Conservation (phyloP, 306 rosid species). For the Sechiopsis laciniata region DNA sequence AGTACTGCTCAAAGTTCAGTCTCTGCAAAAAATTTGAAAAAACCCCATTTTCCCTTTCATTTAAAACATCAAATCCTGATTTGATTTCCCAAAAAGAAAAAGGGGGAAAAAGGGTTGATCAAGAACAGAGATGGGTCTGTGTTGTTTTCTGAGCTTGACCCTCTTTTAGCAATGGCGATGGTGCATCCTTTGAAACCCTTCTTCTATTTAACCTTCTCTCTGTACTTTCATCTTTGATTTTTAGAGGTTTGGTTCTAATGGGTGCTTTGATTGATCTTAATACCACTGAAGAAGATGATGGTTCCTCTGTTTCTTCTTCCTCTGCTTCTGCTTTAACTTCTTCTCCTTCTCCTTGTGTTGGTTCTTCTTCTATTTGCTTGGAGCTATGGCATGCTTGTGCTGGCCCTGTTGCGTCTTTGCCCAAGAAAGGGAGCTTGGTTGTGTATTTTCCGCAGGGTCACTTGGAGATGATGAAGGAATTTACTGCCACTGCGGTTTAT, state of each 20-base stretch:
- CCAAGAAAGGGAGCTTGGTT: conserved; percentile 76
- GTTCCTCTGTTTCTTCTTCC: conserved; percentile 26
- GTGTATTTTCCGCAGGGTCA: conserved; percentile 94
- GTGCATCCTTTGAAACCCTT: conserved; percentile 26
- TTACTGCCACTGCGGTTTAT: conserved; percentile 48
- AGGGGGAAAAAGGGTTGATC: conserved; percentile 17
- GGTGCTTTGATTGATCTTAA: conserved; percentile 94
- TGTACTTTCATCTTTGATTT: conserved; percentile 10
- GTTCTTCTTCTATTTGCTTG: conserved; percentile 57
- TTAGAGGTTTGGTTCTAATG: conserved; percentile 31
- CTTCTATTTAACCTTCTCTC: conserved; percentile 19
- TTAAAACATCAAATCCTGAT: conserved; percentile 30
- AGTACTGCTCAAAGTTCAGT: conserved; percentile 52
- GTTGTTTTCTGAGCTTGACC: conserved; percentile 43
- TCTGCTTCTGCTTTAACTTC: conserved; percentile 20
- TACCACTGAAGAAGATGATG: conserved; percentile 82
- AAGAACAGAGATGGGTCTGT: conserved; percentile 19
- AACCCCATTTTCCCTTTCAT: conserved; percentile 12
- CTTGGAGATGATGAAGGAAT: conserved; percentile 65
- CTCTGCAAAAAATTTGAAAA: conserved; percentile 22
- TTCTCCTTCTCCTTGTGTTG: conserved; percentile 26
- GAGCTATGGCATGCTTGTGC: conserved; percentile 99
- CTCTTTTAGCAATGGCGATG: conserved; percentile 69
- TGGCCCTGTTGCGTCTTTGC: conserved; percentile 82
- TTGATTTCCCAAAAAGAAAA: conserved; percentile 42